Evolutionary conservation across 2,329 filamentous ascomycete genomes (phyloP), one percentile per base, ranked within the genome.

Genomic region (Bipolaris bicolor): DNA sequence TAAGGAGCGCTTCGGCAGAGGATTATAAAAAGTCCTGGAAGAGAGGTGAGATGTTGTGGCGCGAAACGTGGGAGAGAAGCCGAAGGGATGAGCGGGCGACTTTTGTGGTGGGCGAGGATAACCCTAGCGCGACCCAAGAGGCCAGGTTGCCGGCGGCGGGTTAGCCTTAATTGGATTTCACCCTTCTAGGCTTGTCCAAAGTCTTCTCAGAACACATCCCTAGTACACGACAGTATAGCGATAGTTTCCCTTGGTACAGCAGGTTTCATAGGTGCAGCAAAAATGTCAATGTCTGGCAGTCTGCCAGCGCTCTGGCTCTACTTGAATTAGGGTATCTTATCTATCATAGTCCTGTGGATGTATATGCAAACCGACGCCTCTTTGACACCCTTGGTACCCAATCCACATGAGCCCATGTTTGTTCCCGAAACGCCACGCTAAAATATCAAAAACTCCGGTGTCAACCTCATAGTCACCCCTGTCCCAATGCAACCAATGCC

Each of bases 181-280:
- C 62, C 29, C 29, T 71, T 72, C 70, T 62, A 69, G 47, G 58
- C 50, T 49, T 46, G 45, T 69, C 71, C 52, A 70, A 67, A 39
- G 52, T 43, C 52, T 74, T 73, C 70, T 71, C 50, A 61, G 52
- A 50, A 58, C 69, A 70, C 65, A 65, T 68, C 9, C 26, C 26
- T 10, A 24, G 18, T 26, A 10, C 4, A 13, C n/a, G 16, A n/a
- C 16, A 6, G 3, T 13, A n/a, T 22, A 43, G 40, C 40, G 2
- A 22, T 4, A 31, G 2, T 31, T 13, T 31, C 29, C 29, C 2
- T 11, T 1, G 29, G 29, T 31, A 31, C 10, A 31, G 10, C 18
- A 7, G 3, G 39, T 24, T 41, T 22, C 39, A 6, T 7, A 0
- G 6, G 33, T 10, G 4, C 22, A 29, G 41, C 39, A 34, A 45